Evolutionary conservation across 352 stramenopile species (phyloP), one percentile per base, ranked within the genome.

Genomic region (Globisporangium irregulare): DNA sequence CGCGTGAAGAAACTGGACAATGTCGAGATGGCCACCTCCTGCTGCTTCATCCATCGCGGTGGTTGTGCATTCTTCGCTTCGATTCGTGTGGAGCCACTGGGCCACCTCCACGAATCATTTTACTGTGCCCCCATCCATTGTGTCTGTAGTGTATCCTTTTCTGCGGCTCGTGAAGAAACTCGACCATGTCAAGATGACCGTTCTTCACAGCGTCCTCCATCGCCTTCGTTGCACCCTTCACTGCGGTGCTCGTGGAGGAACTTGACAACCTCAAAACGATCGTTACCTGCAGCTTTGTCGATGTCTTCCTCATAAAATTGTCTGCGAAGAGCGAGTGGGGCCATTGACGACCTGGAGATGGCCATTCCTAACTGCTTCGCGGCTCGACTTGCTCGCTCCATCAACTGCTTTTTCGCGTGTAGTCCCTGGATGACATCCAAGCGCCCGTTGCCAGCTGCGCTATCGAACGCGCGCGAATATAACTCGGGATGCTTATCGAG

Each of bases 331-430:
- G 50, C 10, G n/a, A 24, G 50, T 56, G 22, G 7, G 32, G 50
- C 50, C 50, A n/a, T 56, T 57, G 24, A 32, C 51, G 51, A 57
- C 24, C 51, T 57, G 10, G 22, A 57, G 51, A 18, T 57, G 51
- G 10, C 22, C 12, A n/a, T 57, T 32, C 51, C 29, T 34, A 9
- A 24, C 51, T 8, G 51, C 51, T 10, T n/a, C 29, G 51, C 15
- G 24, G 24, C 8, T 57, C 51, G 51, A 24, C 10, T n/a, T 57
- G 22, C 18, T 18, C 22, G 51, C 36, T 27, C 51, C 51, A 4
- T n/a, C 1, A 57, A 2, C 20, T 24, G 12, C 14, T 9, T 9
- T 1, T 34, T 32, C 10, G 9, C 18, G 9, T 57, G 1, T 20
- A 32, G 9, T 8, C 9, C 20, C 20, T 48, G 10, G 9, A 61